Percentiles rank a stretch among this genome's conserved stretches.
Evolutionary conservation across 305 asterid genomes (phyloP).

Genomic region (Fraxinus xanthoxyloides): DNA sequence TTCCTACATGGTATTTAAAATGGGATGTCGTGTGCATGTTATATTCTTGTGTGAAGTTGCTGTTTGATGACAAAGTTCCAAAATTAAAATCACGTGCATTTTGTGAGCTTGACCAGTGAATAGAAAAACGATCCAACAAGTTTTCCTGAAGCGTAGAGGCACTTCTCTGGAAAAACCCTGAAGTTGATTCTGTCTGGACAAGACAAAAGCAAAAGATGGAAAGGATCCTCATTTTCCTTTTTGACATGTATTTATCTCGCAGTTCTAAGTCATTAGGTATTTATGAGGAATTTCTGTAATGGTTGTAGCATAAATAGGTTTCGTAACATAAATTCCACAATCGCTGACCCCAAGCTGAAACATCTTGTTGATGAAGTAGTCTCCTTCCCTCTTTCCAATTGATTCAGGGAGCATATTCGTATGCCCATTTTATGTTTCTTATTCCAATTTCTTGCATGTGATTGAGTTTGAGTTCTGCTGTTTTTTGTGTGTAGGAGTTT

Average conservation of each 20-base stretch:
- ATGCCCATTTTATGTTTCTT: not conserved
- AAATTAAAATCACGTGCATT: constrained; percentile 4
- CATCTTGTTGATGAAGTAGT: not conserved
- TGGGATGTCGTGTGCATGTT: constrained; percentile 1
- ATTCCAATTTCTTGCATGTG: constrained; percentile 13
- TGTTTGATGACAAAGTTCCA: constrained; percentile 2
- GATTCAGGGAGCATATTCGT: not conserved
- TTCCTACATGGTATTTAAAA: not conserved
- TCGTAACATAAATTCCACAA: not conserved
- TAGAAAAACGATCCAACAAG: not conserved
- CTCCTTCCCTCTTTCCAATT: not conserved
- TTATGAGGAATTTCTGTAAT: constrained; percentile 5
- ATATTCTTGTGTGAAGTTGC: not conserved
- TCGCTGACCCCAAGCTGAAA: constrained; percentile 1
- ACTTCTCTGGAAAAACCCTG: not conserved
- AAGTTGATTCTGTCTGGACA: not conserved
- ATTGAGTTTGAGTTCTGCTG: constrained; percentile 14
- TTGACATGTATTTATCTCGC: not conserved
- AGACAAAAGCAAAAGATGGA: constrained; percentile 7
- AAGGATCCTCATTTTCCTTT: not conserved
- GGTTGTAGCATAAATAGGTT: not conserved
- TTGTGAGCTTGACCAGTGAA: not conserved
- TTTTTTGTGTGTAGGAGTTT: constrained; percentile 32
- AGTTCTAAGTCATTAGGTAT: constrained; percentile 1
- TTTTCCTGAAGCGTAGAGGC: not conserved